A percentile compares a stretch with the other conserved stretches of the same genome.
Evolutionary conservation across 2,329 filamentous ascomycete species (phyloP).

Genomic region (Didymella exigua): DNA sequence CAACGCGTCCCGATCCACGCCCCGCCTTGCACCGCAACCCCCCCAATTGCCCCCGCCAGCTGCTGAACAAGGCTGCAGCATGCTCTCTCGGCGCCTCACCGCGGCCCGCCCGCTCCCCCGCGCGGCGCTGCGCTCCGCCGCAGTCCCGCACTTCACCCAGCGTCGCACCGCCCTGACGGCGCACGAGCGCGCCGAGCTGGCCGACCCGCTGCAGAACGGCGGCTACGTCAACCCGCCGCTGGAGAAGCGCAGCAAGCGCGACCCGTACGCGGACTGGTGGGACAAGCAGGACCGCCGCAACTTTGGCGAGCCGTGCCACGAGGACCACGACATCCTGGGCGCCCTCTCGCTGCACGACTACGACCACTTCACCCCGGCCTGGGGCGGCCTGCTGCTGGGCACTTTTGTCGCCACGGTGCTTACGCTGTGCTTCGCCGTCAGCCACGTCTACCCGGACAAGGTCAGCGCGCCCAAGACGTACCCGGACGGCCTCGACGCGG

Average conservation of each 20-base stretch:
- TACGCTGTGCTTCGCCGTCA: constrained; percentile 49
- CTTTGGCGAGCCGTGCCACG: constrained; percentile 94
- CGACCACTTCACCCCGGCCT: constrained; percentile 77
- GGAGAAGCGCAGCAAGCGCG: constrained; percentile 88
- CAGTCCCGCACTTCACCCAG: constrained; percentile 45
- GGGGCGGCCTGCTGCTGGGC: constrained; percentile 66
- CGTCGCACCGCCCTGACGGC: constrained; percentile 44
- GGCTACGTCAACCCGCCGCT: constrained; percentile 79
- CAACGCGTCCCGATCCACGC: too few species aligned
- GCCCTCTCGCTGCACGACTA: constrained; percentile 91
- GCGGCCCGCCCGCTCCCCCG: constrained; percentile 50
- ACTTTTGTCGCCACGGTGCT: constrained; percentile 52
- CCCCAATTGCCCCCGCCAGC: constrained; percentile 36
- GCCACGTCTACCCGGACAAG: constrained; percentile 54
- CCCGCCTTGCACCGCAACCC: constrained; percentile 37
- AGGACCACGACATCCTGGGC: constrained; percentile 92
- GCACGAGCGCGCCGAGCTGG: constrained; percentile 54
- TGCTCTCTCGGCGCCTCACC: constrained; percentile 53
- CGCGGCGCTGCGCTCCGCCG: constrained; percentile 40
- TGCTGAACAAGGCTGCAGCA: constrained; percentile 50
- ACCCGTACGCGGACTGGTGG: constrained; percentile 94
- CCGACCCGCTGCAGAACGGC: constrained; percentile 73
- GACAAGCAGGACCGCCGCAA: constrained; percentile 97
- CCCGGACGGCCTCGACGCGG: constrained; percentile 54
- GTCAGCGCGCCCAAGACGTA: constrained; percentile 54